Conservation (phyloP, 2,329 filamentous ascomycete species). For the Whalleya microplaca region DNA sequence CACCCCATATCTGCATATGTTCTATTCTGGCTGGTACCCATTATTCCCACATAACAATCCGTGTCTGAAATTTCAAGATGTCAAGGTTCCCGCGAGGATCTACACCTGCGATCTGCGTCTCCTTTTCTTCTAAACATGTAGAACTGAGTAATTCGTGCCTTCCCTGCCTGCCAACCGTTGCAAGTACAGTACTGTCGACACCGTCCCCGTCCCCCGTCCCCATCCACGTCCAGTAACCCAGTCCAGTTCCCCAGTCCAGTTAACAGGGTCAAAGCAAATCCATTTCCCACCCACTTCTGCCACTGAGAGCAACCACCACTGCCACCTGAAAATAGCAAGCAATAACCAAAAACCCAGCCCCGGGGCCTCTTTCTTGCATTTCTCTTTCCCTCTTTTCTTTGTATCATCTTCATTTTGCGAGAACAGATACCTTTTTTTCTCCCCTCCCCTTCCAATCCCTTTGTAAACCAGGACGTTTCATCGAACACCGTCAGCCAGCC, state of each 20-base stretch:
- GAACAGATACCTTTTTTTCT: constrained; percentile 5
- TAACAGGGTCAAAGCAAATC: constrained; percentile 24
- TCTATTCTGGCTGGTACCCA: constrained; percentile 5
- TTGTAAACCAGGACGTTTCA: constrained; percentile 18
- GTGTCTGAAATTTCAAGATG: constrained; percentile 22
- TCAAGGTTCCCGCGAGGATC: constrained; percentile 17
- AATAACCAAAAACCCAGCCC: neutral
- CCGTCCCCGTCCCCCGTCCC: no score
- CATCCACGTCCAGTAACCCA: no score
- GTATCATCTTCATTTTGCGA: neutral
- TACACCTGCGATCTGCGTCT: constrained; percentile 5
- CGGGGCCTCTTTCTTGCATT: neutral
- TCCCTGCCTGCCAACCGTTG: constrained; percentile 8
- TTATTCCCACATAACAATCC: constrained; percentile 23
- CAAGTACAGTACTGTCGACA: neutral
- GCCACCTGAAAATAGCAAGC: neutral
- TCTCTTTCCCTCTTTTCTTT: constrained; percentile 3
- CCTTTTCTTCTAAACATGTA: constrained; percentile 10
- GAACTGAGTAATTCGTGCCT: neutral
- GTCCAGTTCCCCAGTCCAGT: neutral
- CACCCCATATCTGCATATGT: constrained; percentile 1
- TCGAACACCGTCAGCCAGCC: constrained; percentile 6
- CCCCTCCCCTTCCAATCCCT: constrained; percentile 5
- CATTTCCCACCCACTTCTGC: neutral
- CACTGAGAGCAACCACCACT: constrained; percentile 13